Conservation (phyloP, 2,329 filamentous ascomycete genomes). For the Canariomyces notabilis region DNA sequence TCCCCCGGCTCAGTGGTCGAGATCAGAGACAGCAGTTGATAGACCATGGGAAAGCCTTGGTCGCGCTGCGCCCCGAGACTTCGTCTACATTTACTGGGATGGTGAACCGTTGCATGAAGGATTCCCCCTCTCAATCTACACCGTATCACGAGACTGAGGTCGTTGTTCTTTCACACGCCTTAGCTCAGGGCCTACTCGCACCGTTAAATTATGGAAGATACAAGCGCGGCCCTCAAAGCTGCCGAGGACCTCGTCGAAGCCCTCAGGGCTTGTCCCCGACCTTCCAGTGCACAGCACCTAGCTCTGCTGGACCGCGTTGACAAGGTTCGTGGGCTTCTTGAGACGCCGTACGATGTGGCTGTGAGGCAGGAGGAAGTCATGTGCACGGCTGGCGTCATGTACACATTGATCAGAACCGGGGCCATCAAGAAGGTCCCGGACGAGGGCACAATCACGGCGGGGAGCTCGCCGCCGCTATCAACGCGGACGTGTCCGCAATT, state of each 20-base stretch:
- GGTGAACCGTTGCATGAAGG: no score
- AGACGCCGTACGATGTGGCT: constrained; percentile 28
- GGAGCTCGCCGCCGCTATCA: constrained; percentile 23
- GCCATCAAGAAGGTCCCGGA: constrained; percentile 27
- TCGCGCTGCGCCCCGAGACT: no score
- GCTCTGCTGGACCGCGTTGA: constrained; percentile 24
- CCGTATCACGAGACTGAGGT: no score
- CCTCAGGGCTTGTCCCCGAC: constrained; percentile 22
- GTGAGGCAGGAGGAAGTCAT: constrained; percentile 25
- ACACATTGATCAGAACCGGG: constrained; percentile 26
- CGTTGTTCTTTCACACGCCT: background rate
- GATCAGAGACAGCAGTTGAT: no score
- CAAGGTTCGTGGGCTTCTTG: constrained; percentile 23
- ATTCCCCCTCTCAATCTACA: no score
- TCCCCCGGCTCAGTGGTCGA: no score
- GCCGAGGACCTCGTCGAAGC: constrained; percentile 28
- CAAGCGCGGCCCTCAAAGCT: constrained; percentile 20
- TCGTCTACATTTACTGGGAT: no score
- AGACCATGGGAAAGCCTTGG: no score
- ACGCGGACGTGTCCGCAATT: constrained; percentile 30
- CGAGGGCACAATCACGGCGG: constrained; percentile 21
- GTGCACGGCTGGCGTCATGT: constrained; percentile 24
- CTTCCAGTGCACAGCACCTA: constrained; percentile 11
- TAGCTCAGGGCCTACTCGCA: background rate
- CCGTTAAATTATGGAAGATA: constrained; percentile 14